A percentile compares a stretch with the other conserved stretches of the same genome.
phyloP scores from a whole-genome alignment of 2,329 filamentous ascomycete genomes.

The Fusarium lateritium region DNA sequence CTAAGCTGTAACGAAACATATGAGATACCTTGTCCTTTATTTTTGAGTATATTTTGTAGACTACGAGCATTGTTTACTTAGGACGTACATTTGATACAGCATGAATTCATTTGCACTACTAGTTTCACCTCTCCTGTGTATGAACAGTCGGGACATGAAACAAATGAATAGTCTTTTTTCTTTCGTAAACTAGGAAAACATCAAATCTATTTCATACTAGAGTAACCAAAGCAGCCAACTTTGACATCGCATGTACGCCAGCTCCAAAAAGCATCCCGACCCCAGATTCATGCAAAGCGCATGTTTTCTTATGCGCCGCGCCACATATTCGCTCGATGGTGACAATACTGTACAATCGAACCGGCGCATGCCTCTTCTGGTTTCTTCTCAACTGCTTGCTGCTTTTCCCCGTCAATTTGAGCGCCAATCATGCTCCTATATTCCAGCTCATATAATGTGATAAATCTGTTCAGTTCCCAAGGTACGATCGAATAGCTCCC shows the following conservation, averaged over 20 bases:
- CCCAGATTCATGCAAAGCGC: constrained; percentile 44
- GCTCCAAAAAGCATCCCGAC: constrained; percentile 48
- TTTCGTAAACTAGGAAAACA: constrained; percentile 38
- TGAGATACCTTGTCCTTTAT: constrained; percentile 17
- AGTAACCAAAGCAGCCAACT: constrained; percentile 51
- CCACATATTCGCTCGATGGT: constrained; percentile 28
- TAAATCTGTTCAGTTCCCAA: constrained; percentile 65
- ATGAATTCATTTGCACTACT: constrained; percentile 17
- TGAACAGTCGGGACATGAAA: neutral
- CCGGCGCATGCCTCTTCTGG: constrained; percentile 27
- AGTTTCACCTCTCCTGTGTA: neutral
- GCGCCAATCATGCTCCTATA: constrained; percentile 22
- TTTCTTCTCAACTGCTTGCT: constrained; percentile 30
- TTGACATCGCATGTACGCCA: constrained; percentile 53
- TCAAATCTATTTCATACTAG: constrained; percentile 54
- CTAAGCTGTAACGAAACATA: constrained; percentile 73
- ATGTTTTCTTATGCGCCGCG: constrained; percentile 16
- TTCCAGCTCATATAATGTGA: neutral
- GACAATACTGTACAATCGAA: constrained; percentile 9
- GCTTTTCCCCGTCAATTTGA: constrained; percentile 27
- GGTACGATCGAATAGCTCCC: constrained; percentile 77
- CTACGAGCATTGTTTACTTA: constrained; percentile 41
- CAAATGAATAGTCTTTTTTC: constrained; percentile 10
- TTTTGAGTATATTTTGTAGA: constrained; percentile 44
- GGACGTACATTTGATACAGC: constrained; percentile 17